Evolutionary conservation across 83 land plant species (phyloP).

Genomic region (Diphasiastrum complanatum): DNA sequence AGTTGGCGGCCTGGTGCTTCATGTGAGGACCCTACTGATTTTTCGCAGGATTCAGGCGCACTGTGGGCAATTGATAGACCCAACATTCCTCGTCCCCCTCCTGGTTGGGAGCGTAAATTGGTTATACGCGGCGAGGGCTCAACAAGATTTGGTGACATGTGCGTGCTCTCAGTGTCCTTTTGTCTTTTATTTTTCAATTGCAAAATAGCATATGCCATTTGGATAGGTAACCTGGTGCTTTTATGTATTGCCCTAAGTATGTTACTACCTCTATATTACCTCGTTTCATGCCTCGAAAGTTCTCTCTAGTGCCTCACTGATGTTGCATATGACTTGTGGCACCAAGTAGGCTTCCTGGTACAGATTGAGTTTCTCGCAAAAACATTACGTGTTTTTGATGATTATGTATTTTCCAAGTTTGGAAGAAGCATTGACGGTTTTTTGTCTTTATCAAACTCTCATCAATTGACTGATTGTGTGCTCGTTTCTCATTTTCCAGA

Average conservation of each 20-base stretch:
- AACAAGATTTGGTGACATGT: conserved; percentile 77
- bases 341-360: no score
- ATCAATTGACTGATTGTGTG: neutral
- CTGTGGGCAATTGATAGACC: conserved; percentile 86
- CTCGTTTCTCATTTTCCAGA: conserved; percentile 5
- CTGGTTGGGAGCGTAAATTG: conserved; percentile 65
- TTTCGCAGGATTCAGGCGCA: conserved; percentile 42
- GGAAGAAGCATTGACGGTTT: neutral
- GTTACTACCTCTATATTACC: neutral
- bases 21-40: conserved; percentile 61
- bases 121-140: conserved; percentile 57
- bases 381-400: no score
- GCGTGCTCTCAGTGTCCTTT: conserved; percentile 21
- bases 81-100: conserved; percentile 58
- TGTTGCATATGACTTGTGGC: no score
- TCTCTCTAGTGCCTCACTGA: neutral
- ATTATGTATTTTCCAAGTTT: no score
- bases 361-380: no score
- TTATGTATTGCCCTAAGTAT: neutral
- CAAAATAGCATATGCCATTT: neutral
- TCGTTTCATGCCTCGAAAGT: neutral
- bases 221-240: neutral
- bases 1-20: conserved; percentile 54
- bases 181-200: conserved; percentile 3
- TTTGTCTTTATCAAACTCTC: neutral